A percentile compares a stretch with the other conserved stretches of the same genome.
phyloP scores from a whole-genome alignment of 768 basidiomycete species.

The Stropharia rugosoannulata region DNA sequence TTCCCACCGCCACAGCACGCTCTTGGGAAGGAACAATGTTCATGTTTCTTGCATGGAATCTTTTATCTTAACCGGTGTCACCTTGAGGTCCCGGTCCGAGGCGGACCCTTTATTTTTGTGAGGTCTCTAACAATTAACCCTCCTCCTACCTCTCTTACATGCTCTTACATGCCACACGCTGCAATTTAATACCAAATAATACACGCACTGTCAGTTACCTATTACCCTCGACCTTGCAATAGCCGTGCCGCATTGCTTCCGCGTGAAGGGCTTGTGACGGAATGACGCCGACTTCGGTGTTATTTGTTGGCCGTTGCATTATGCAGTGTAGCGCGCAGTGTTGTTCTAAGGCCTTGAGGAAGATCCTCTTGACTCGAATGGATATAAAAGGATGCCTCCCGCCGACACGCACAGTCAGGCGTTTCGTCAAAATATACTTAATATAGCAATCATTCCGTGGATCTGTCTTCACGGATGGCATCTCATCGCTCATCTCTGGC shows the following conservation, averaged over 20 bases:
- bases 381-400: not conserved
- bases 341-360: not conserved
- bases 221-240: not conserved
- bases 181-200: not conserved
- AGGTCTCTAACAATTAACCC: not conserved
- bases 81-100: not conserved
- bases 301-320: not conserved
- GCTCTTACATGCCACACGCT: not conserved
- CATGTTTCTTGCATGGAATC: not conserved
- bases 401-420: not conserved
- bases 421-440: not conserved
- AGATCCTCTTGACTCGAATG: not conserved
- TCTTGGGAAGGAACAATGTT: not conserved
- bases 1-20: not conserved
- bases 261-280: constrained; percentile 1
- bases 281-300: constrained; percentile 2
- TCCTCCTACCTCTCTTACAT: not conserved
- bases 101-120: not conserved
- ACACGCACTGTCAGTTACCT: too few species aligned
- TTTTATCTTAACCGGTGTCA: not conserved
- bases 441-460: constrained; percentile 3
- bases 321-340: not conserved
- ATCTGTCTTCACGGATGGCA: not conserved
- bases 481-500: not conserved
- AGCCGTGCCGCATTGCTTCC: constrained; percentile 7